Percentiles rank a stretch among this genome's conserved stretches.
These are phyloP conservation scores for Xylona heveae DNA, from an alignment of 495 filamentous ascomycete species.

Conservation along the genomic window DNA sequence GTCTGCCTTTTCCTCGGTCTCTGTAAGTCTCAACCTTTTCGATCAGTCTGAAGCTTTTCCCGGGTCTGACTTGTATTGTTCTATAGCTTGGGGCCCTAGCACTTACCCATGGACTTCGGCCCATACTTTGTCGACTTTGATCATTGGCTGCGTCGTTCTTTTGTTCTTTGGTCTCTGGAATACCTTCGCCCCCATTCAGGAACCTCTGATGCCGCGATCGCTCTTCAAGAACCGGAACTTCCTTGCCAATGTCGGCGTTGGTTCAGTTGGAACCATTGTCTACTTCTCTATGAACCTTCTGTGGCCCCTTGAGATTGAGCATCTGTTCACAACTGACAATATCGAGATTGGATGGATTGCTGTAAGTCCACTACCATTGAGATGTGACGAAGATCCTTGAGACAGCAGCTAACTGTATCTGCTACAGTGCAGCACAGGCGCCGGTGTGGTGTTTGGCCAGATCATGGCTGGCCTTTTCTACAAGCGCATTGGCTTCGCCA, in stretches of 20 bases:
- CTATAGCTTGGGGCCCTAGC: slow-evolving; percentile 11
- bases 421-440: slow-evolving; percentile 7
- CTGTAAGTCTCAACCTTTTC: slow-evolving; percentile 14
- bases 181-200: slow-evolving; percentile 11
- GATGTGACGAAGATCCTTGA: too few species aligned
- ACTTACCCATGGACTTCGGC: slow-evolving; percentile 13
- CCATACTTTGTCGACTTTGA: slow-evolving; percentile 8
- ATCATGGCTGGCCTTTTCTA: slow-evolving; percentile 7
- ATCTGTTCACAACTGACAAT: slow-evolving; percentile 13
- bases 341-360: slow-evolving; percentile 17
- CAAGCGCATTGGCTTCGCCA: slow-evolving; percentile 5
- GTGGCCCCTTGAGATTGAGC: slow-evolving; percentile 16
- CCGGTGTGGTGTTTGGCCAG: slow-evolving; percentile 8
- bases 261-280: slow-evolving; percentile 15
- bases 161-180: slow-evolving; percentile 10
- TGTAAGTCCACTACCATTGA: slow-evolving; percentile 8
- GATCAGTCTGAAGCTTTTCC: too few species aligned
- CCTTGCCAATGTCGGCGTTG: slow-evolving; percentile 17
- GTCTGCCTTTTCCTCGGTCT: slow-evolving; percentile 25
- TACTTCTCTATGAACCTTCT: slow-evolving; percentile 19
- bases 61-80: too few species aligned
- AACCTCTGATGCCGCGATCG: slow-evolving; percentile 20
- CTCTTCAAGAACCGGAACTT: slow-evolving; percentile 24
- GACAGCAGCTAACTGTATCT: too few species aligned
- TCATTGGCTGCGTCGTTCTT: slow-evolving; percentile 7